Percentiles rank a stretch among this genome's conserved stretches.
phyloP scores from a whole-genome alignment of 2,329 filamentous ascomycete species.

The Cordyceps militaris region DNA sequence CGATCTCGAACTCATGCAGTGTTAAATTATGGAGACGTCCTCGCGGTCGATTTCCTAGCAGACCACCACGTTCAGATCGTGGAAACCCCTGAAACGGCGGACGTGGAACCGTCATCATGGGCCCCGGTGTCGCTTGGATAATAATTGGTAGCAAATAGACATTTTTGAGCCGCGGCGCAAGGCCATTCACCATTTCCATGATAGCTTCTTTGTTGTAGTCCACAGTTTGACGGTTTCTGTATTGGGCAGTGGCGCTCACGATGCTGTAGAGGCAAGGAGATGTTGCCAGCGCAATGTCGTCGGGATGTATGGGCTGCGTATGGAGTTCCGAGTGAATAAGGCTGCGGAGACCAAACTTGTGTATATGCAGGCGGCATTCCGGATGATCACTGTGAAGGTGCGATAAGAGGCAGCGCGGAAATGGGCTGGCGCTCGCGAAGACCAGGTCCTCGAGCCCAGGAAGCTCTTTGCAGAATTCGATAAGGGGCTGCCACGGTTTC shows the following conservation, averaged over 20 bases:
- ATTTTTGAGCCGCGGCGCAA: slow-evolving; percentile 1
- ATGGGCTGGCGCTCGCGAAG: neutral
- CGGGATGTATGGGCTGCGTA: neutral
- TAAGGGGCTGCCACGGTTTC: slow-evolving; percentile 1
- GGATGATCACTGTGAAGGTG: neutral
- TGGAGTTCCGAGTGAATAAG: neutral
- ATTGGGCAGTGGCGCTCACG: neutral
- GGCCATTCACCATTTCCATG: neutral
- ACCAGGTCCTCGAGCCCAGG: slow-evolving; percentile 1
- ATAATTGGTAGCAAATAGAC: neutral
- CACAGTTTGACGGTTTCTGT: neutral
- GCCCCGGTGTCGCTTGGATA: neutral
- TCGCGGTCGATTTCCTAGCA: neutral
- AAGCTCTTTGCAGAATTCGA: neutral
- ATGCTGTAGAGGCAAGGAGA: slow-evolving; percentile 4
- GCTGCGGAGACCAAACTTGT: neutral
- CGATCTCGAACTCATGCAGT: neutral
- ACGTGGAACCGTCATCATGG: neutral
- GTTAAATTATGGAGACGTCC: slow-evolving; percentile 1
- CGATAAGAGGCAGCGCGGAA: slow-evolving; percentile 2
- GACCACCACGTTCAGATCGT: slow-evolving; percentile 1
- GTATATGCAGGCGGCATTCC: neutral
- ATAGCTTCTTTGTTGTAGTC: slow-evolving; percentile 4
- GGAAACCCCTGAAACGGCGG: neutral
- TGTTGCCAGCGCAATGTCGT: slow-evolving; percentile 1